Percentiles rank a stretch among this genome's conserved stretches.
Conservation (phyloP, 768 basidiomycete species). For the Phaeotremella fagi region DNA sequence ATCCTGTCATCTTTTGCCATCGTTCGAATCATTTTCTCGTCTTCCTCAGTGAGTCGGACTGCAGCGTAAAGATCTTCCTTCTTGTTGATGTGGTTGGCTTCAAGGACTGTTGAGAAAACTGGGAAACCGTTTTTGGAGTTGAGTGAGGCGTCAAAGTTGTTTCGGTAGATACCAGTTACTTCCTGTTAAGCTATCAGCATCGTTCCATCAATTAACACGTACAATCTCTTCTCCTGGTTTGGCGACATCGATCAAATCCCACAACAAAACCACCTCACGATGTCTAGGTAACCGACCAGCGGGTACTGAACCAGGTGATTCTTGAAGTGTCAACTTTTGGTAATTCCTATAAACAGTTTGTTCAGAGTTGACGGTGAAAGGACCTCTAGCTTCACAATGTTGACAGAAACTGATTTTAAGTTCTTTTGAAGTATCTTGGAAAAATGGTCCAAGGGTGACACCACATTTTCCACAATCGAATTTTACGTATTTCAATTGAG, state of each 20-base stretch:
- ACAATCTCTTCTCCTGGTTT: slow-evolving; percentile 99
- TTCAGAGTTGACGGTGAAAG: slow-evolving; percentile 93
- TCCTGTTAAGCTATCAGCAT: slow-evolving; percentile 57
- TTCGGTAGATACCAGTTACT: slow-evolving; percentile 95
- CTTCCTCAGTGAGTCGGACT: slow-evolving; percentile 93
- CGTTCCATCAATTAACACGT: slow-evolving; percentile 43
- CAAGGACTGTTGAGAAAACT: slow-evolving; percentile 95
- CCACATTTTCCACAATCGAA: slow-evolving; percentile 96
- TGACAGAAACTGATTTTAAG: slow-evolving; percentile 90
- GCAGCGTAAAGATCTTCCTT: slow-evolving; percentile 99
- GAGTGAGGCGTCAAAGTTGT: slow-evolving; percentile 96
- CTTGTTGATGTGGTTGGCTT: slow-evolving; percentile 98
- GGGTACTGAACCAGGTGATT: slow-evolving; percentile 95
- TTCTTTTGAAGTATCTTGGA: slow-evolving; percentile 92
- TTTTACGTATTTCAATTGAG: slow-evolving; percentile 98
- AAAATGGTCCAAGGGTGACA: slow-evolving; percentile 91
- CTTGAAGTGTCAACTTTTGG: slow-evolving; percentile 97
- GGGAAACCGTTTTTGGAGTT: slow-evolving; percentile 99
- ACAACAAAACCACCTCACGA: slow-evolving; percentile 90
- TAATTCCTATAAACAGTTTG: slow-evolving; percentile 98
- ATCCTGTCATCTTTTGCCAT: slow-evolving; percentile 90
- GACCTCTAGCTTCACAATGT: slow-evolving; percentile 89
- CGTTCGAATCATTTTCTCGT: slow-evolving; percentile 82
- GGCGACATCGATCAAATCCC: slow-evolving; percentile 96
- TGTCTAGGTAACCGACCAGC: slow-evolving; percentile 95